Conservation (phyloP, 257 asterid species). For the Cynanchum wilfordii region DNA sequence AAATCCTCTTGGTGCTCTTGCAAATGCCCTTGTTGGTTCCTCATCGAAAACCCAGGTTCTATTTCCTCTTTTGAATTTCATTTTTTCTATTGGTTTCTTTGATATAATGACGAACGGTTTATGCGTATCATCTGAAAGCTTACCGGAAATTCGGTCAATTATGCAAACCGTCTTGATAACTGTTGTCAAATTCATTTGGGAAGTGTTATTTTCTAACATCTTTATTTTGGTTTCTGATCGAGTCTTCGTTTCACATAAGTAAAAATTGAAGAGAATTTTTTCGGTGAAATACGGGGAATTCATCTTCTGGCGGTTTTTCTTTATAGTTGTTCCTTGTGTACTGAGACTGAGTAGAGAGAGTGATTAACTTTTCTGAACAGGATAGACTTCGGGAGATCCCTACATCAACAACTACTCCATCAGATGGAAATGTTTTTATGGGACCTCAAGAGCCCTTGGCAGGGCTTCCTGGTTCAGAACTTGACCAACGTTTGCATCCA, state of each 20-base stretch:
- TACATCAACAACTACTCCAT: constrained; percentile 47
- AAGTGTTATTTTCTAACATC: not conserved
- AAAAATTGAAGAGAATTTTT: not conserved
- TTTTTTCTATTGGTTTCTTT: not conserved
- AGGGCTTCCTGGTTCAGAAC: constrained; percentile 82
- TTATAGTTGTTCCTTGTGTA: not conserved
- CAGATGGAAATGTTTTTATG: constrained; percentile 53
- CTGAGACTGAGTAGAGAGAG: not conserved
- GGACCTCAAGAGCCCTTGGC: constrained; percentile 67
- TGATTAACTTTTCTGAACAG: constrained; percentile 38
- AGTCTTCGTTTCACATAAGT: not conserved
- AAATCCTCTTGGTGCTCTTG: constrained; percentile 90
- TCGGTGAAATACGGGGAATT: not conserved
- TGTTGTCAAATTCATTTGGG: not conserved
- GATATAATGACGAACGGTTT: not conserved
- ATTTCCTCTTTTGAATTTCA: no score
- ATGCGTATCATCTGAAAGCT: not conserved
- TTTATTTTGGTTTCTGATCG: not conserved
- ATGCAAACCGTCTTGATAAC: not conserved
- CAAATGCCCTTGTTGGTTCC: constrained; percentile 80
- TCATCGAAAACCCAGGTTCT: constrained; percentile 90
- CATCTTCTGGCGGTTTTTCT: not conserved
- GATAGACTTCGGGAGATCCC: constrained; percentile 94
- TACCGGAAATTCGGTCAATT: not conserved
- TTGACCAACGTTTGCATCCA: constrained; percentile 54